These are phyloP conservation scores for Polytrichum commune DNA, from an alignment of 225 moss, liverwort and hornwort genomes.

Conservation along the genomic window DNA sequence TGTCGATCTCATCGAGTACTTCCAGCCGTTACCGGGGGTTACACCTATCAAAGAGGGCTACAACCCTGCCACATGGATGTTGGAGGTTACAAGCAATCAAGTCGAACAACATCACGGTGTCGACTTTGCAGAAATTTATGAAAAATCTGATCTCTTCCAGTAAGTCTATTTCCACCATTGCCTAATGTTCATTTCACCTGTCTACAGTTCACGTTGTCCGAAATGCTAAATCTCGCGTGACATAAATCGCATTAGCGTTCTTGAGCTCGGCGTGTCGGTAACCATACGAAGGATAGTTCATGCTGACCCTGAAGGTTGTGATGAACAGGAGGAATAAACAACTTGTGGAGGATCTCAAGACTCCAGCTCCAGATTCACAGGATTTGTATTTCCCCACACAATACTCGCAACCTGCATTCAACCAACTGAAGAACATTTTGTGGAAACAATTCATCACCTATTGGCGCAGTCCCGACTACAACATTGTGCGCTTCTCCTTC, in stretches of 20 bases:
- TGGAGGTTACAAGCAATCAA: constrained; percentile 26
- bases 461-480: constrained; percentile 58
- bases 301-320: background rate
- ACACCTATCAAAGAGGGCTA: constrained; percentile 33
- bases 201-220: too few species aligned
- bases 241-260: too few species aligned
- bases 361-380: constrained; percentile 20
- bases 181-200: too few species aligned
- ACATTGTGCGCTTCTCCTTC: constrained; percentile 41
- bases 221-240: too few species aligned
- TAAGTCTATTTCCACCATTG: constrained; percentile 8
- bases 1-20: constrained; percentile 35
- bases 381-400: constrained; percentile 41
- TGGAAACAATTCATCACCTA: constrained; percentile 53
- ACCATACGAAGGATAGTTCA: too few species aligned
- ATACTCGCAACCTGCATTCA: constrained; percentile 22
- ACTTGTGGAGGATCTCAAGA: constrained; percentile 30
- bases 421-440: constrained; percentile 35
- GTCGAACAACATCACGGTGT: constrained; percentile 28
- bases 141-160: constrained; percentile 34
- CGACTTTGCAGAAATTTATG: constrained; percentile 43
- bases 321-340: constrained; percentile 31
- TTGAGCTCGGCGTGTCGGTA: too few species aligned
- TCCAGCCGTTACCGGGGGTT: constrained; percentile 39
- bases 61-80: constrained; percentile 64